Percentiles rank a stretch among this genome's conserved stretches.
Evolutionary conservation across 192 early-diverging fungal genomes (phyloP).

Genomic region (Mortierella alpina): DNA sequence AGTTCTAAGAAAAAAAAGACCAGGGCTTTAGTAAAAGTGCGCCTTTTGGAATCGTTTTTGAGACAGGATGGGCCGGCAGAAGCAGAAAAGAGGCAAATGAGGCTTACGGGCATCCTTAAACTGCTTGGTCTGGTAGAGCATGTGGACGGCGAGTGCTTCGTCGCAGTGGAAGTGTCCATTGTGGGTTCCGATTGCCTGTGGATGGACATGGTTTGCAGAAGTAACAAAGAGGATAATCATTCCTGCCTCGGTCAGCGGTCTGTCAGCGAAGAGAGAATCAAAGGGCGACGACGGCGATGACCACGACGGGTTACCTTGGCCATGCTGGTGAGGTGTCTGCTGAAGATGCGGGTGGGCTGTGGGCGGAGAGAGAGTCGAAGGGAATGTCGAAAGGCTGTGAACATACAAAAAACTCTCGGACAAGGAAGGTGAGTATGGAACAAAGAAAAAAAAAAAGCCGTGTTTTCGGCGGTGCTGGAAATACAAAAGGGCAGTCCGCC

Average conservation of each 20-base stretch:
- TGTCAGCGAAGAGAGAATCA: too few species aligned
- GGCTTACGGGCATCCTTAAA: conserved; percentile 68
- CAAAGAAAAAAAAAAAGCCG: conserved; percentile 6
- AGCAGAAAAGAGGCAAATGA: neutral
- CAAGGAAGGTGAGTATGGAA: neutral
- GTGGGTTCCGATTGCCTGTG: conserved; percentile 81
- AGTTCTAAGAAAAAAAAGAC: conserved; percentile 47
- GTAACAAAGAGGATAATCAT: neutral
- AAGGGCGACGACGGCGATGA: too few species aligned
- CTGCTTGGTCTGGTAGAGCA: conserved; percentile 75
- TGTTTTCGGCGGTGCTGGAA: too few species aligned
- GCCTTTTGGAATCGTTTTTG: neutral
- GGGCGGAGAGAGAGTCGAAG: conserved; percentile 4
- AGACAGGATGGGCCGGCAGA: neutral
- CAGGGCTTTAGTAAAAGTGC: conserved; percentile 8
- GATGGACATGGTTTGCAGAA: neutral
- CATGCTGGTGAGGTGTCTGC: conserved; percentile 12
- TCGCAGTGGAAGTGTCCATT: conserved; percentile 90
- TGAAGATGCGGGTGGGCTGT: neutral
- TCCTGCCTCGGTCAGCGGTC: neutral
- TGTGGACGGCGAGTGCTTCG: conserved; percentile 90
- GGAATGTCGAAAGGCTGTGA: conserved; percentile 16
- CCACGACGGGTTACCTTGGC: conserved; percentile 13
- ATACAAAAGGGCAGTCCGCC: too few species aligned
- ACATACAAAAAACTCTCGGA: conserved; percentile 2